A percentile compares a stretch with the other conserved stretches of the same genome.
These are phyloP conservation scores for Elaeis guineensis DNA, from an alignment of 176 grass and related monocot species.

Conservation along the genomic window DNA sequence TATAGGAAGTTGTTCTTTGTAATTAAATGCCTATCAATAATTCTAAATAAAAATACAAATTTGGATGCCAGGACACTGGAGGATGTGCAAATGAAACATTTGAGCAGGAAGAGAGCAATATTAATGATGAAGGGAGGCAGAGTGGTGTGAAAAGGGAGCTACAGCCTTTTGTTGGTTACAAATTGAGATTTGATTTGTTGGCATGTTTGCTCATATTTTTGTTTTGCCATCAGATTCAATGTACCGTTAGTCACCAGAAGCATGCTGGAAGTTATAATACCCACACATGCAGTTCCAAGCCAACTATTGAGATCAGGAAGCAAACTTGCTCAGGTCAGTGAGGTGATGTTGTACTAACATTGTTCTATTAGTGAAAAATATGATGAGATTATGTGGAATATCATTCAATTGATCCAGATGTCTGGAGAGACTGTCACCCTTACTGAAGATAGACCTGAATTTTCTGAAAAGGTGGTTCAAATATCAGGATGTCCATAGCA, in stretches of 20 bases:
- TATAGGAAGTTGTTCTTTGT: no score
- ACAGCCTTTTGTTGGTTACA: neutral
- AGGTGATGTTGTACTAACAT: constrained; percentile 33
- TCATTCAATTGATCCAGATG: constrained; percentile 41
- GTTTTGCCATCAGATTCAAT: constrained; percentile 44
- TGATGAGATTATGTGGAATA: neutral
- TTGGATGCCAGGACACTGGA: constrained; percentile 62
- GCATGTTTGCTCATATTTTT: constrained; percentile 8
- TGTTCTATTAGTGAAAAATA: constrained; percentile 9
- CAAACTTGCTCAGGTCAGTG: constrained; percentile 94
- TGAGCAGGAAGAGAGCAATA: constrained; percentile 76
- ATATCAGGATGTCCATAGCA: constrained; percentile 95
- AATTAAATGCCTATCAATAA: no score
- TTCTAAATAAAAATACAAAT: constrained; percentile 5
- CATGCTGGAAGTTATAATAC: constrained; percentile 80
- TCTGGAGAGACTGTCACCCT: constrained; percentile 72
- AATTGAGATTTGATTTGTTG: constrained; percentile 17
- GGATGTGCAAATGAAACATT: constrained; percentile 67
- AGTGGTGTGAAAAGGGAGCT: constrained; percentile 52
- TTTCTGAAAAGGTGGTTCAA: constrained; percentile 56
- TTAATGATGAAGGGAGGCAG: constrained; percentile 73
- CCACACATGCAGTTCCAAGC: constrained; percentile 63
- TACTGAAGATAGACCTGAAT: constrained; percentile 52
- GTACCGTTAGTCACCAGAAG: constrained; percentile 84
- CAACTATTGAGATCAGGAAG: constrained; percentile 79